Evolutionary conservation across 805 yeast species (phyloP), one percentile per base, ranked within the genome.

Genomic region (Candida mattraensis): DNA sequence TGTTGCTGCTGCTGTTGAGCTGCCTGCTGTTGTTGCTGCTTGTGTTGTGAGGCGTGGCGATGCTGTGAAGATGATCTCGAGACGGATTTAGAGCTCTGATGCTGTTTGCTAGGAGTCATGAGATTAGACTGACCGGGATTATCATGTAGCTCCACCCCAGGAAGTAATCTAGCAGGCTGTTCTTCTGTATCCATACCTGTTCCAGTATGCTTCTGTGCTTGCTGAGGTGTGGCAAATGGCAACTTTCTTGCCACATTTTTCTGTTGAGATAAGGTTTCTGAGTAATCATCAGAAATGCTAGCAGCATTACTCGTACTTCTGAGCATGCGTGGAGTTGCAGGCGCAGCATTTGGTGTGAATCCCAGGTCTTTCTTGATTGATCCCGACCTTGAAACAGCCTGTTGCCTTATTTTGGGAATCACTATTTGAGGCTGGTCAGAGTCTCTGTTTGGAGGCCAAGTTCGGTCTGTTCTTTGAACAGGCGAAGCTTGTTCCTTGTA

Each of bases 241-340:
- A 40, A 29, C 31, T 47, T 45, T 15, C 47, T 52, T 4, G 56
- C 40, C 5, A 53, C 47, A 5, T 48, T 43, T 19, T 45, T 45
- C 31, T 48, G 48, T 22, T 40, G 36, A 8, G 30, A 19, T 13
- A 37, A 8, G 26, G 39, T 48, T 16, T 51, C 53, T 1, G 50
- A 25, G 28, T 50, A 48, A 16, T 55, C 61, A 23, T 56, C 62
- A 7, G 42, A 18, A 13, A 56, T 22, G 25, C 45, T 42, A 5
- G 40, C 39, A 31, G 63, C 33, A 48, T 54, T 46, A 28, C 78
- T 70, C 3, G 74, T 72, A 49, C 75, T 76, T 47, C 83, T 67
- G 30, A 80, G 60, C 86, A 80, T 80, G 47, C 86, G 61, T 7
- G 86, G 84, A 2, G 87, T 80, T 2, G 86, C 86, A 2, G 83